These are phyloP conservation scores for Coemansia sp. DNA, from an alignment of 192 early-diverging fungal species.

Conservation along the genomic window DNA sequence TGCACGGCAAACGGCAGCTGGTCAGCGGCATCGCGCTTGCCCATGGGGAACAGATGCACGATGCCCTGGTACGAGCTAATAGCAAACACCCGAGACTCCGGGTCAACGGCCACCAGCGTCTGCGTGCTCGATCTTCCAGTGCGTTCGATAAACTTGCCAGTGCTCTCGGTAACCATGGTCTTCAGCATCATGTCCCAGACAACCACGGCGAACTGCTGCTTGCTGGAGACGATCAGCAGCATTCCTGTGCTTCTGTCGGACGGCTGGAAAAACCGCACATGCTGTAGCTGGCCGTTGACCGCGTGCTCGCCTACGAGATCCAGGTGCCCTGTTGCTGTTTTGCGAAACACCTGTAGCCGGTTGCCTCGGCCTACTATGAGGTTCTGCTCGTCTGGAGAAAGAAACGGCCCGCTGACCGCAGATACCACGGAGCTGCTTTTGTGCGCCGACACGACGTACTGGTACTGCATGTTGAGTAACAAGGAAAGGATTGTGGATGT, in stretches of 20 bases:
- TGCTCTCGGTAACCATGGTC: slow-evolving; percentile 62
- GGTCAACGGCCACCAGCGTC: slow-evolving; percentile 60
- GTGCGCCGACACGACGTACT: slow-evolving; percentile 79
- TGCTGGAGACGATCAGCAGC: slow-evolving; percentile 66
- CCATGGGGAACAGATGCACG: slow-evolving; percentile 63
- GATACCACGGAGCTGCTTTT: slow-evolving; percentile 69
- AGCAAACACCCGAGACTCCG: slow-evolving; percentile 52
- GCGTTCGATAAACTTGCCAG: slow-evolving; percentile 59
- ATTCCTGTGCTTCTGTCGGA: slow-evolving; percentile 55
- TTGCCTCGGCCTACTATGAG: slow-evolving; percentile 64
- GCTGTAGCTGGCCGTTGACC: slow-evolving; percentile 68
- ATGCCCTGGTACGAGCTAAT: slow-evolving; percentile 67
- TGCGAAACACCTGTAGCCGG: slow-evolving; percentile 57
- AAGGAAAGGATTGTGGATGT: background rate
- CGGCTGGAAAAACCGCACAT: slow-evolving; percentile 46
- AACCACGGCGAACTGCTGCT: slow-evolving; percentile 66
- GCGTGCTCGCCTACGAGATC: slow-evolving; percentile 57
- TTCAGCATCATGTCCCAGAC: slow-evolving; percentile 57
- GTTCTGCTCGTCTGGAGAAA: slow-evolving; percentile 59
- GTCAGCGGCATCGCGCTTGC: background rate
- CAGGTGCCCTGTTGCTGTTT: slow-evolving; percentile 40
- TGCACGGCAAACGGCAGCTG: slow-evolving; percentile 33
- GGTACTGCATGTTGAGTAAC: slow-evolving; percentile 54
- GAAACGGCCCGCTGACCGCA: slow-evolving; percentile 66
- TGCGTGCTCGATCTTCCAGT: slow-evolving; percentile 57